phyloP scores from a whole-genome alignment of 805 yeast genomes.

The Hyphopichia homilentoma region DNA sequence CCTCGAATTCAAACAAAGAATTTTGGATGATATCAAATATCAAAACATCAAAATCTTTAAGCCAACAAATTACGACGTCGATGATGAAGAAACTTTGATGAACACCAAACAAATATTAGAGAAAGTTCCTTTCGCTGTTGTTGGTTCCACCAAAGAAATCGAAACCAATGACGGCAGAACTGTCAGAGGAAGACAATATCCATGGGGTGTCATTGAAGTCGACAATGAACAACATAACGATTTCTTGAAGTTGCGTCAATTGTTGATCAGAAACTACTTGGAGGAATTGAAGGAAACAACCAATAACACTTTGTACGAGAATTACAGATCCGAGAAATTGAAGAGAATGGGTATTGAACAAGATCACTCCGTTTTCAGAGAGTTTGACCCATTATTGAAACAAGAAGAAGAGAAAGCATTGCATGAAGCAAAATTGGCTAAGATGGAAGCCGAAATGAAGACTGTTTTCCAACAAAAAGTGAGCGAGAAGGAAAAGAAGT shows the following conservation, averaged over 20 bases:
- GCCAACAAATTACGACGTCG: constrained; percentile 75
- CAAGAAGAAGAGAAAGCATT: constrained; percentile 91
- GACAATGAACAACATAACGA: constrained; percentile 94
- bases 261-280: constrained; percentile 83
- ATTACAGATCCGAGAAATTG: constrained; percentile 83
- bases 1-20: constrained; percentile 66
- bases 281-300: constrained; percentile 93
- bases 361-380: constrained; percentile 89
- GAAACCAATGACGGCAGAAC: constrained; percentile 67
- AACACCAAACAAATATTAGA: constrained; percentile 65
- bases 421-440: constrained; percentile 90
- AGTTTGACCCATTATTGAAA: constrained; percentile 86
- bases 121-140: constrained; percentile 87
- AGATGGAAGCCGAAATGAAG: constrained; percentile 96
- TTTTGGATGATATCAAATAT: constrained; percentile 68
- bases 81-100: constrained; percentile 76
- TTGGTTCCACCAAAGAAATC: constrained; percentile 79
- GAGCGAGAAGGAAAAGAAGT: constrained; percentile 92
- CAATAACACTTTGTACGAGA: constrained; percentile 71
- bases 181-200: constrained; percentile 90
- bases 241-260: constrained; percentile 82
- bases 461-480: constrained; percentile 95
- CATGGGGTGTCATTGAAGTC: constrained; percentile 96
- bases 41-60: constrained; percentile 71
- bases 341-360: constrained; percentile 81